Percentiles rank a stretch among this genome's conserved stretches.
These are phyloP conservation scores for Tylopilus plumbeoviolaceoides DNA, from an alignment of 768 basidiomycete species.

Conservation along the genomic window DNA sequence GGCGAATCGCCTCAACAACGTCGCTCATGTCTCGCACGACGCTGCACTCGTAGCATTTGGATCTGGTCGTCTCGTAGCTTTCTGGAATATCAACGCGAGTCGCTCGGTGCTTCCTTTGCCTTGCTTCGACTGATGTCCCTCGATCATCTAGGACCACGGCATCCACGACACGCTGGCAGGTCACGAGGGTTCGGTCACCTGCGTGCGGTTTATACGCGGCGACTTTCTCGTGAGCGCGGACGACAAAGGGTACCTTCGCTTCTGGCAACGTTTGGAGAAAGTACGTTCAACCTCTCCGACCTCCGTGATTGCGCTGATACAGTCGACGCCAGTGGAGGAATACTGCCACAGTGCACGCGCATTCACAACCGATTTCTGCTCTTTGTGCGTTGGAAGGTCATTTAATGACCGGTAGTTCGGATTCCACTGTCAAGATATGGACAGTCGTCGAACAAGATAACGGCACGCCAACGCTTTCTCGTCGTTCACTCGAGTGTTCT, in stretches of 20 bases:
- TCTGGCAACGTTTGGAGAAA: slow-evolving; percentile 49
- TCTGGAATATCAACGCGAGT: slow-evolving; percentile 57
- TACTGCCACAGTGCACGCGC: slow-evolving; percentile 48
- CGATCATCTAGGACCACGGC: slow-evolving; percentile 37
- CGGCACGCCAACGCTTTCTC: slow-evolving; percentile 22
- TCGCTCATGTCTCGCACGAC: slow-evolving; percentile 32
- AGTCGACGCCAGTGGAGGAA: slow-evolving; percentile 51
- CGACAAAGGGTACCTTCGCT: slow-evolving; percentile 60
- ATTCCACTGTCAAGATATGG: slow-evolving; percentile 79
- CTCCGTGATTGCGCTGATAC: slow-evolving; percentile 13
- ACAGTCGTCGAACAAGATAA: slow-evolving; percentile 29
- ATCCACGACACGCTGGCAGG: slow-evolving; percentile 70
- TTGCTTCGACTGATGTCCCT: background rate
- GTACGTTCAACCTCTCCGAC: slow-evolving; percentile 12
- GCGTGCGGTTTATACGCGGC: slow-evolving; percentile 60
- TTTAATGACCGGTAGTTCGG: slow-evolving; percentile 79
- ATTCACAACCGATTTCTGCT: slow-evolving; percentile 66
- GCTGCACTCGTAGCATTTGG: slow-evolving; percentile 51
- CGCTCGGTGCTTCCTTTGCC: background rate
- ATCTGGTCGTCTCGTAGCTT: slow-evolving; percentile 48
- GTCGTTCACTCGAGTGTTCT: slow-evolving; percentile 1
- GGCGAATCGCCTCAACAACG: slow-evolving; percentile 42
- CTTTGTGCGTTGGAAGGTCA: slow-evolving; percentile 47
- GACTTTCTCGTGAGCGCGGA: slow-evolving; percentile 67
- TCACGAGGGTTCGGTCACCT: slow-evolving; percentile 72